Evolutionary conservation across 2,329 filamentous ascomycete genomes (phyloP), one percentile per base, ranked within the genome.

Genomic region (Diaporthe caulivora): DNA sequence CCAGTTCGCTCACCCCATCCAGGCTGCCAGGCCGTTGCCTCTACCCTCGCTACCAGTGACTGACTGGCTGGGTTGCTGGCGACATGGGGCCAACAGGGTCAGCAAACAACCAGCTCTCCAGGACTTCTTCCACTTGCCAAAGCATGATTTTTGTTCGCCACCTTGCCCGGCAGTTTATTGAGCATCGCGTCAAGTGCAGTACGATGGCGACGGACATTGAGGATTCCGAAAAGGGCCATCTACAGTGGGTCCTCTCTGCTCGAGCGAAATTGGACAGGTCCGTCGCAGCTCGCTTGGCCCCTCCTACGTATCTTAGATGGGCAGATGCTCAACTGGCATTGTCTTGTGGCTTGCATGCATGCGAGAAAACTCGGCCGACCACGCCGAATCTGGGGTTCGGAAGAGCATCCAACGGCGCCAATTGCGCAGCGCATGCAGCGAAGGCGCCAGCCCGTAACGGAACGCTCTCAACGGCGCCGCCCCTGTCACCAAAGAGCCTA

Each of bases 261-360:
- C 55, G 31, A 53, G 49, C 71, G 71, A 75, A 51, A 75, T 75
- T 75, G 67, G 53, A 71, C 71, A 75, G 73, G 71, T 73, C 42
- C 55, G 68, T 54, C 68, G 73, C 73, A 74, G 73, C 53, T 54
- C 65, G 51, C 26, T 60, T 72, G 57, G 65, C 65, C 70, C 73
- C 57, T 51, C 34, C 40, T 67, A 26, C 42, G 40, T 60, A 24
- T 37, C 44, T 51, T 24, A 67, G 47, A 53, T 67, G 62, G 62
- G 62, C 62, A 67, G 47, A 72, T 26, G 31, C 54, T 62, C 54
- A 40, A 62, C 44, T 70, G 49, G 47, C 47, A 47, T 29, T 57
- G 73, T 15, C 26, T 40, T n/a, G 62, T 74, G 73, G 73, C 73
- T 74, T 74, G 64, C 64, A 65, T 65, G 57, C 47, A 37, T 71